phyloP scores from a whole-genome alignment of 2,329 filamentous ascomycete species.

The Cordyceps cicadae region DNA sequence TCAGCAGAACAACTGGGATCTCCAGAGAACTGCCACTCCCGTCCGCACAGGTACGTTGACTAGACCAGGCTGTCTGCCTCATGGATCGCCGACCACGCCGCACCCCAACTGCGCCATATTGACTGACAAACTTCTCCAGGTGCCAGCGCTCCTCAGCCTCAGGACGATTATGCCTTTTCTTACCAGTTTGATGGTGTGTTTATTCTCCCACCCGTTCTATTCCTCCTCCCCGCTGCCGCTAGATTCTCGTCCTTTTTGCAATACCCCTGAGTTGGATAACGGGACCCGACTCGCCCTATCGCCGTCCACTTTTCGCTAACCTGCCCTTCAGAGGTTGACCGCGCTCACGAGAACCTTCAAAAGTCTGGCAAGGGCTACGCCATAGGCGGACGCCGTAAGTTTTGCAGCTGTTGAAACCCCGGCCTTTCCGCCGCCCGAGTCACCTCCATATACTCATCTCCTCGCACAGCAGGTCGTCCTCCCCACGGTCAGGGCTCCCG shows the following conservation, averaged over 20 bases:
- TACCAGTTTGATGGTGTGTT: conserved; percentile 83
- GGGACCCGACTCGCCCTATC: background rate
- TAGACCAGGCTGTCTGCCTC: background rate
- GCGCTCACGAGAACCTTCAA: conserved; percentile 87
- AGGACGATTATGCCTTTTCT: conserved; percentile 74
- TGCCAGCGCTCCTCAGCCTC: conserved; percentile 64
- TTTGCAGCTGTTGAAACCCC: conserved; percentile 30
- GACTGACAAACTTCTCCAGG: conserved; percentile 37
- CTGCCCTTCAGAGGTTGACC: conserved; percentile 71
- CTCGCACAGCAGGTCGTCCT: conserved; percentile 59
- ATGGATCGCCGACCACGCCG: background rate
- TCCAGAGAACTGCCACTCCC: conserved; percentile 33
- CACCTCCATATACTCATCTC: conserved; percentile 9
- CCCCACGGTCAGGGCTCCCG: conserved; percentile 55
- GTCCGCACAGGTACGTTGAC: conserved; percentile 30
- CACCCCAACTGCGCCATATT: conserved; percentile 11
- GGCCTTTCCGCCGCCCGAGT: background rate
- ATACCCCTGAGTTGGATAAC: conserved; percentile 4
- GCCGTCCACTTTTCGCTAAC: conserved; percentile 1
- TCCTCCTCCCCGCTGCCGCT: background rate
- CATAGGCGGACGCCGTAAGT: conserved; percentile 70
- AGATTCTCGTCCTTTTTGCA: background rate
- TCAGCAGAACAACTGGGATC: conserved; percentile 35
- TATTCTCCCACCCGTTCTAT: background rate
- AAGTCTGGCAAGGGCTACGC: conserved; percentile 94